Conservation (phyloP, 805 yeast genomes). For the Sporopachydermia lactativora region DNA sequence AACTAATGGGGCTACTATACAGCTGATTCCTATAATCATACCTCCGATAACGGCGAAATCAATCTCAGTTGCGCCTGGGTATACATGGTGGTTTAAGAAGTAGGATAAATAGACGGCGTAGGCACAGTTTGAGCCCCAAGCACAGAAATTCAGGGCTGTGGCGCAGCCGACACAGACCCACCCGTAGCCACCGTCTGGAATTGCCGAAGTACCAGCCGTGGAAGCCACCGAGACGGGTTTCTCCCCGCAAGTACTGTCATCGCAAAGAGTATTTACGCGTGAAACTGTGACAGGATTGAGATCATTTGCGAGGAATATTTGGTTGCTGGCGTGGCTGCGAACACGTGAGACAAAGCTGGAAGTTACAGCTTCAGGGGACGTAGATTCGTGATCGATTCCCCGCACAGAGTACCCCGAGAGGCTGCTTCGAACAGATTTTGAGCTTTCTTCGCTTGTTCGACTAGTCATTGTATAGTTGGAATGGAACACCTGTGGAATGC, state of each 20-base stretch:
- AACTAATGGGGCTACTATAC: conserved; percentile 29
- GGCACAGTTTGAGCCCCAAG: conserved; percentile 67
- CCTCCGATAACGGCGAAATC: conserved; percentile 64
- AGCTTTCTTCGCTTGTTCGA: too few relatives aligned
- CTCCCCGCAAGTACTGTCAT: background rate
- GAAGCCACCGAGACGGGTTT: background rate
- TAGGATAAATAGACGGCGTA: conserved; percentile 49
- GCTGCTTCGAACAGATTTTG: too few relatives aligned
- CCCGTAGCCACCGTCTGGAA: conserved; percentile 58
- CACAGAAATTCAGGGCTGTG: conserved; percentile 35
- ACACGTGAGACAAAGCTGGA: too few relatives aligned
- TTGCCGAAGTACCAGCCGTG: background rate
- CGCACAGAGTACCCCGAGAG: too few relatives aligned
- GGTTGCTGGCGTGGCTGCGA: background rate
- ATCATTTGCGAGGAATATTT: background rate
- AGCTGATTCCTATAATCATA: conserved; percentile 38
- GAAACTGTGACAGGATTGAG: background rate
- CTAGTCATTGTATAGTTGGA: too few relatives aligned
- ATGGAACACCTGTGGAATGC: too few relatives aligned
- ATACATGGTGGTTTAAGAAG: conserved; percentile 35
- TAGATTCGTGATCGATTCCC: too few relatives aligned
- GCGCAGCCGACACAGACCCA: conserved; percentile 47
- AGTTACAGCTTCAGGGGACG: too few relatives aligned
- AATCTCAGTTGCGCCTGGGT: conserved; percentile 38
- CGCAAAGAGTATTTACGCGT: background rate